phyloP scores from a whole-genome alignment of 768 basidiomycete species.

The Tricholoma bakamatsutake region DNA sequence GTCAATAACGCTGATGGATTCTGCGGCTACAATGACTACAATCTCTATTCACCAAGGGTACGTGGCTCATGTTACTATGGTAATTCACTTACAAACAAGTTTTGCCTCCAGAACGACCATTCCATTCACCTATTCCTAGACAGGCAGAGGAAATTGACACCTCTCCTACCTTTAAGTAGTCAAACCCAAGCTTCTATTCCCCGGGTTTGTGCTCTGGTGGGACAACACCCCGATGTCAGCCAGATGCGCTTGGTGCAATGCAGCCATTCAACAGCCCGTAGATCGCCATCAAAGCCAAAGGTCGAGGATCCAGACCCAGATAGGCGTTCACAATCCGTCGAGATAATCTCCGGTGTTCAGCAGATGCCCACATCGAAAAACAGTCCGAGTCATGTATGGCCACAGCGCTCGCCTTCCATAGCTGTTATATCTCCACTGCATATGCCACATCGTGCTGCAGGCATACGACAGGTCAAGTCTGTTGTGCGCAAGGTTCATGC shows the following conservation, averaged over 20 bases:
- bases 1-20: not conserved
- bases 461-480: not conserved
- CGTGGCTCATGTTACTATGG: not conserved
- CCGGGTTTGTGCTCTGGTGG: slow-evolving; percentile 2
- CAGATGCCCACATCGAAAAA: not conserved
- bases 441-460: not conserved
- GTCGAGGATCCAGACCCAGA: not conserved
- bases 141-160: not conserved
- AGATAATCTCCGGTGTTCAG: slow-evolving; percentile 1
- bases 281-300: too few species aligned
- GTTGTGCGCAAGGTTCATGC: not conserved
- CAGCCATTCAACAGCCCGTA: too few species aligned
- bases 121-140: slow-evolving; percentile 6
- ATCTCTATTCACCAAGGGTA: slow-evolving; percentile 8
- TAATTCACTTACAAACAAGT: not conserved
- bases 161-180: not conserved
- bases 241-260: too few species aligned
- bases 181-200: not conserved
- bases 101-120: slow-evolving; percentile 2
- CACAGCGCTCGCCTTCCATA: not conserved
- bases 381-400: too few species aligned
- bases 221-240: slow-evolving; percentile 4
- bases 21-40: slow-evolving; percentile 11
- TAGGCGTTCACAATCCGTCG: not conserved
- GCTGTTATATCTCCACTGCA: not conserved